These are phyloP conservation scores for Nicotiana sylvestris DNA, from an alignment of 257 asterid genomes.

Conservation along the genomic window DNA sequence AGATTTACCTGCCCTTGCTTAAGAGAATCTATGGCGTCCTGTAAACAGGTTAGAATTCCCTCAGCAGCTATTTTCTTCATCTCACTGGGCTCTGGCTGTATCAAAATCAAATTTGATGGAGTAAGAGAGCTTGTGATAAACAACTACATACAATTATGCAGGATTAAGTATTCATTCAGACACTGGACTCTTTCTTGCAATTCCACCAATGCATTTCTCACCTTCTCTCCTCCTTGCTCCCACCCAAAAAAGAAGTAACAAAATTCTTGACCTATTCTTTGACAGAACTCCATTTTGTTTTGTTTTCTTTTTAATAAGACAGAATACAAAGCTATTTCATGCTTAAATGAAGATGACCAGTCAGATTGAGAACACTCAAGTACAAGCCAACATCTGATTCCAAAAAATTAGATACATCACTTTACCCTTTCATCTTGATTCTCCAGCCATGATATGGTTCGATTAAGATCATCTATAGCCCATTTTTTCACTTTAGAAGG, in stretches of 20 bases:
- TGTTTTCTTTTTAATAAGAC: neutral
- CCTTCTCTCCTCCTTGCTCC: neutral
- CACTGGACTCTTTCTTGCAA: neutral
- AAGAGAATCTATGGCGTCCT: constrained; percentile 76
- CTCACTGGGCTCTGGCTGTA: constrained; percentile 79
- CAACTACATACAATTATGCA: neutral
- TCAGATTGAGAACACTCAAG: neutral
- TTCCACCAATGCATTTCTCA: neutral
- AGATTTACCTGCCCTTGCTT: constrained; percentile 59
- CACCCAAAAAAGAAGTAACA: neutral
- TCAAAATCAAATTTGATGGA: constrained; percentile 11
- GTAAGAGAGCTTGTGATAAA: neutral
- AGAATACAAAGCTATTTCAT: neutral
- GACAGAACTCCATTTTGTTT: neutral
- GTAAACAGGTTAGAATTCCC: constrained; percentile 86
- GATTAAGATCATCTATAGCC: constrained; percentile 73
- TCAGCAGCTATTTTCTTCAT: constrained; percentile 78
- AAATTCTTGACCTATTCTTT: neutral
- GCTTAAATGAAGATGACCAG: neutral
- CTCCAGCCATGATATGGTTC: constrained; percentile 79
- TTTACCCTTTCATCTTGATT: constrained; percentile 85
- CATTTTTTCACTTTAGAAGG: constrained; percentile 71
- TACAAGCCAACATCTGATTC: neutral
- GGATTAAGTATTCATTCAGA: neutral
- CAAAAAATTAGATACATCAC: constrained; percentile 11